Base-by-base conservation (phyloP, 306 rosid species). In the Castanopsis chinensis region DNA sequence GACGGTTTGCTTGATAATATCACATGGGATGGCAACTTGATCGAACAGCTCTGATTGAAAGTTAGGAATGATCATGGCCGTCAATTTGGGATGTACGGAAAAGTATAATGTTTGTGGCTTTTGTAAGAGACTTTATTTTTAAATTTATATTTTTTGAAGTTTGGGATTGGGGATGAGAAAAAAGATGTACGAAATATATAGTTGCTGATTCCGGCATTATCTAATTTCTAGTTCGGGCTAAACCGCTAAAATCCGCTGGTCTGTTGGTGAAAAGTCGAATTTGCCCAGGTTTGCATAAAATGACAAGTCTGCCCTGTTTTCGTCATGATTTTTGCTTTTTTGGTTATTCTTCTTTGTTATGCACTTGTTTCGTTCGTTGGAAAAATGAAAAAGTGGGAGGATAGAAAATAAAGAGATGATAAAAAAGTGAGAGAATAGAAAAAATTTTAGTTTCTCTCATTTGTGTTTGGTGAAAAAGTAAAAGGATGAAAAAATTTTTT, bases 91-190 rank as follows among this genome's bases (percentile, higher is more conserved):
- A 79, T 55, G 82, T 76, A 82, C 72, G 72, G 0, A 60, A 73
- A 86, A 78, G 84, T 37, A 37, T 80, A 80, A 75, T 87, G 79
- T 45, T 80, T 83, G 91, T 82, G 85, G 78, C 81, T 78, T 85
- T 74, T 49, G 53, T 82, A 63, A 82, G 79, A 74, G 88, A 83
- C 41, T 51, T 58, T 21, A 3, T 12, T 19, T 58, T 18, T 0
- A 13, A n/a, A 30, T 20, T 18, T 19, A 17, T 19, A 41, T 51
- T 20, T 55, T 54, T 80, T 65, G 32, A 9, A 15, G 73, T 8
- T 15, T 43, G 73, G 12, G 23, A 8, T 60, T 60, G 21, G 0
- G 33, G 33, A 23, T 11, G 68, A 60, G 18, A 14, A 25, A 21
- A 13, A 21, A 13, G 27, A 10, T 61, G 32, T 27, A 61, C 69